A percentile compares a stretch with the other conserved stretches of the same genome.
phyloP scores from a whole-genome alignment of 192 early-diverging fungal genomes.

The Podila epicladia region DNA sequence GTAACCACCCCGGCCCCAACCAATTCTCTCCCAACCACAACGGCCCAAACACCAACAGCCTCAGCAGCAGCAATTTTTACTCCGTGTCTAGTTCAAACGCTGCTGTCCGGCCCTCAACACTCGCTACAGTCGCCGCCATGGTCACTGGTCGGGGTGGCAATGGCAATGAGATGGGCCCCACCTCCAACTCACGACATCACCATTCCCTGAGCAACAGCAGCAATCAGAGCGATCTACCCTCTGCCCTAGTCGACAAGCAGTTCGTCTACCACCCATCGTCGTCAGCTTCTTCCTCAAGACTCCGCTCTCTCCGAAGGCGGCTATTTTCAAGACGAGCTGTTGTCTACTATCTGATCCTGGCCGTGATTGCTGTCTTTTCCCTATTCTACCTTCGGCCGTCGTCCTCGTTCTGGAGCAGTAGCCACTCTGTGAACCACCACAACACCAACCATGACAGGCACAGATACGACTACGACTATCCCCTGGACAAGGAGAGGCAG shows the following conservation, averaged over 20 bases:
- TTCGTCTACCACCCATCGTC: conserved; percentile 34
- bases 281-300: conserved; percentile 20
- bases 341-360: conserved; percentile 12
- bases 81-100: conserved; percentile 25
- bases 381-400: conserved; percentile 34
- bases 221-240: conserved; percentile 39
- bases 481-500: conserved; percentile 29
- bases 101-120: conserved; percentile 32
- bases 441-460: conserved; percentile 45
- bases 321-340: conserved; percentile 17
- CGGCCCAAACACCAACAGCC: conserved; percentile 32
- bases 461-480: conserved; percentile 39
- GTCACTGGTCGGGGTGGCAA: not conserved
- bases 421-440: conserved; percentile 7
- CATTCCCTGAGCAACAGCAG: conserved; percentile 37
- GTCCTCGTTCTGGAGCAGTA: conserved; percentile 14
- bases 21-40: not conserved
- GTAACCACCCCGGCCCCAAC: conserved; percentile 21
- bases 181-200: conserved; percentile 19
- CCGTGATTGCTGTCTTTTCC: conserved; percentile 32
- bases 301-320: conserved; percentile 34
- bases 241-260: conserved; percentile 48
- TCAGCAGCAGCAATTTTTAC: conserved; percentile 49
- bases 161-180: not conserved
- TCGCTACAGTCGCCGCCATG: conserved; percentile 32